Percentiles rank a stretch among this genome's conserved stretches.
Conservation (phyloP, 2,329 filamentous ascomycete species). For the Neonectria punicea region DNA sequence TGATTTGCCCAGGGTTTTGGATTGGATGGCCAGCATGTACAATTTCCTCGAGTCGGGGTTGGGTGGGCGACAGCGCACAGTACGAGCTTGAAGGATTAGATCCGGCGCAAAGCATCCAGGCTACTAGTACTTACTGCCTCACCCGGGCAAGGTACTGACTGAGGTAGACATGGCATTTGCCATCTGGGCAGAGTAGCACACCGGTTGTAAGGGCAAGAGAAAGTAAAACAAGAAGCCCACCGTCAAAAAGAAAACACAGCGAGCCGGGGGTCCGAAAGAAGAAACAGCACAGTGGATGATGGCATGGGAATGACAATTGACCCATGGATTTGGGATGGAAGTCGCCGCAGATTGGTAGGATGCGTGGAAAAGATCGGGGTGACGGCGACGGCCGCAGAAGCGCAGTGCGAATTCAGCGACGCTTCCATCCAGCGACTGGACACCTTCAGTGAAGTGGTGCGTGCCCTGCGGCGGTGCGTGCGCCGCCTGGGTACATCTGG, state of each 20-base stretch:
- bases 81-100: not conserved
- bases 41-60: constrained; percentile 1
- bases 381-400: constrained; percentile 6
- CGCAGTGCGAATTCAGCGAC: constrained; percentile 1
- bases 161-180: not conserved
- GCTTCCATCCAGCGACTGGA: not conserved
- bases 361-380: not conserved
- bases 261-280: constrained; percentile 12
- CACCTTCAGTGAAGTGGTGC: constrained; percentile 2
- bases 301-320: constrained; percentile 17
- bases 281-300: constrained; percentile 11
- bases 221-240: constrained; percentile 1
- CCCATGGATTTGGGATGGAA: not conserved
- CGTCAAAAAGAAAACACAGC: constrained; percentile 6
- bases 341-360: not conserved
- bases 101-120: not conserved
- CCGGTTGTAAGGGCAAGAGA: not conserved
- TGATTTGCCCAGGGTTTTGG: not conserved
- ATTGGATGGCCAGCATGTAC: constrained; percentile 2
- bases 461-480: constrained; percentile 1
- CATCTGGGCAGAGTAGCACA: not conserved
- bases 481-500: not conserved
- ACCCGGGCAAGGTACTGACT: not conserved
- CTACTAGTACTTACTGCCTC: not conserved
- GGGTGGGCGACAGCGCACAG: not conserved